These are phyloP conservation scores for Capronia coronata DNA, from an alignment of 2,329 filamentous ascomycete species.

Conservation along the genomic window DNA sequence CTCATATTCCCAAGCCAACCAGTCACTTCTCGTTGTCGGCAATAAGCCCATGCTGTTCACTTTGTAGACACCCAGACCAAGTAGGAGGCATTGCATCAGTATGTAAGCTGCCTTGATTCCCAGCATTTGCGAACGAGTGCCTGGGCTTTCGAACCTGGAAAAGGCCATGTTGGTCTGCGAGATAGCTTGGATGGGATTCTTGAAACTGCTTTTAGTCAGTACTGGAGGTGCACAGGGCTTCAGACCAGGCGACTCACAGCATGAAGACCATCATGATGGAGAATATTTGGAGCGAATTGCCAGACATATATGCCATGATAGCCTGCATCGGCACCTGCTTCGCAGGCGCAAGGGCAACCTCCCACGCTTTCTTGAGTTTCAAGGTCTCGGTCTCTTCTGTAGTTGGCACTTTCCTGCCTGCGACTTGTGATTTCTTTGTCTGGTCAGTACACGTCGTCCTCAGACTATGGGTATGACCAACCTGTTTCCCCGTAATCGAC, in stretches of 20 bases:
- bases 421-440: constrained; percentile 30
- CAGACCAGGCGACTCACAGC: constrained; percentile 36
- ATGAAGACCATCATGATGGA: constrained; percentile 99
- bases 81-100: constrained; percentile 72
- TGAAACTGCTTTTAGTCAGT: constrained; percentile 52
- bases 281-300: constrained; percentile 96
- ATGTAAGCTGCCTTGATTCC: constrained; percentile 85
- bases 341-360: constrained; percentile 84
- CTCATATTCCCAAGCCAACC: constrained; percentile 89
- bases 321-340: constrained; percentile 97
- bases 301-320: constrained; percentile 99
- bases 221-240: background rate
- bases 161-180: constrained; percentile 82
- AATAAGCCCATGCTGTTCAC: constrained; percentile 92
- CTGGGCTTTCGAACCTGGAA: constrained; percentile 78
- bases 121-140: constrained; percentile 65
- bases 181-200: constrained; percentile 83
- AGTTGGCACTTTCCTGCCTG: constrained; percentile 23
- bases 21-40: constrained; percentile 92
- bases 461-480: constrained; percentile 5
- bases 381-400: constrained; percentile 82
- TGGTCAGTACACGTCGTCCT: constrained; percentile 3
- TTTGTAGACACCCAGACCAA: constrained; percentile 90
- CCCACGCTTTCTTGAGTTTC: constrained; percentile 98
- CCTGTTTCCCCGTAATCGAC: constrained; percentile 52